A percentile compares a stretch with the other conserved stretches of the same genome.
phyloP scores from a whole-genome alignment of 306 rosid genomes.

The Rosa lucieae region DNA sequence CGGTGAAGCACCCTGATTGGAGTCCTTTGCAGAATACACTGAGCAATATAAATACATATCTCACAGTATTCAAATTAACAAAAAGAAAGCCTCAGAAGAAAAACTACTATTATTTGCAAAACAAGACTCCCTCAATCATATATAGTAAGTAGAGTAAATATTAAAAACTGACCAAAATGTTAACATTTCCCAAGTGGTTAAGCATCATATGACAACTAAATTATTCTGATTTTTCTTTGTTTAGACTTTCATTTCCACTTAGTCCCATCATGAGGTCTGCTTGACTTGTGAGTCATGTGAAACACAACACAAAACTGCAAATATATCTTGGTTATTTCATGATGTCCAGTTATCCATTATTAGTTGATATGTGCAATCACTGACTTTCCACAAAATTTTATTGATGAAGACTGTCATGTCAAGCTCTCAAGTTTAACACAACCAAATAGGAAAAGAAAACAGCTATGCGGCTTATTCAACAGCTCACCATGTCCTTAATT shows the following conservation, averaged over 20 bases:
- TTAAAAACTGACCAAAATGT: neutral
- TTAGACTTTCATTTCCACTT: neutral
- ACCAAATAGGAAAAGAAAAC: neutral
- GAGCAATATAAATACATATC: constrained; percentile 20
- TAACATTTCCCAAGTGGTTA: neutral
- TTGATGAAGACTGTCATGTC: neutral
- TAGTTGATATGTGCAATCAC: neutral
- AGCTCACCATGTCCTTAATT: constrained; percentile 48
- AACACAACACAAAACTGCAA: neutral
- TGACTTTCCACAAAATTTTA: neutral
- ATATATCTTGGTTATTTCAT: neutral
- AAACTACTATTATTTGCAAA: neutral
- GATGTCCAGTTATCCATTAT: neutral
- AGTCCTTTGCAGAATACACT: constrained; percentile 82
- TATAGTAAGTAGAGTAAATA: neutral
- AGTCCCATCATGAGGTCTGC: neutral
- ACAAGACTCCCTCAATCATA: neutral
- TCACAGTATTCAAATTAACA: neutral
- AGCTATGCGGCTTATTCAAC: constrained; percentile 10
- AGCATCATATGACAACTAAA: neutral
- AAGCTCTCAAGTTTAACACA: neutral
- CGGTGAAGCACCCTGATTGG: constrained; percentile 97
- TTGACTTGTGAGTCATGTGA: neutral
- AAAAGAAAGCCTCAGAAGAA: neutral
- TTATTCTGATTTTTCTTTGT: neutral